Base-by-base conservation (phyloP, 331 rosid genomes). In the Acacia concinna region DNA sequence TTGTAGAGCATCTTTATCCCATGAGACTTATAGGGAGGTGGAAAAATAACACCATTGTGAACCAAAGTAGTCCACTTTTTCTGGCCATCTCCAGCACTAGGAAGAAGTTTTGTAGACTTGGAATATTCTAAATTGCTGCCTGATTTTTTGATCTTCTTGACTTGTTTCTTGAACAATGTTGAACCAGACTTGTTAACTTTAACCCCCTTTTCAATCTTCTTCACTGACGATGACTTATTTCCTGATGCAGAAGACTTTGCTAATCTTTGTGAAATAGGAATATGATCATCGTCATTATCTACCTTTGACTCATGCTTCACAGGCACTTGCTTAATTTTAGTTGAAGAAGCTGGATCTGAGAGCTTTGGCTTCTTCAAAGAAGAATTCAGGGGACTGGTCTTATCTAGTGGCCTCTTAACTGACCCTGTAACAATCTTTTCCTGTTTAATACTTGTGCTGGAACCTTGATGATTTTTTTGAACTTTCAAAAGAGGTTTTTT, bases 31-130 rank as follows among this genome's bases (percentile, higher is more conserved):
- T 96, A 93, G 11, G 92, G 79, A 72, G 98, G 98, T 54, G 99
- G 99, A 63, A 96, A 96, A 79, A 96, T 93, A 79, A 96, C 92
- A 85, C 99, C 99, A 84, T 78, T 93, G 87, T 96, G 99, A 76
- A 85, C 86, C 88, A 96, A 85, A 59, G 91, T 89, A 43, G 95
- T 87, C 99, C 99, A 96, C 79, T 96, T 96, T 86, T 89, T 91
- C 94, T 90, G 98, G 73, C 99, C 98, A 74, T 96, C 98, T 20
- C 97, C 97, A 57, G 97, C 85, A 86, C 97, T 86, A 14, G 99
- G 99, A 76, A 82, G 88, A 78, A 87, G 71, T 72, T 86, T 93
- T 0, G 97, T 82, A 7, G 97, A 89, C 81, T 88, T 96, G 44
- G 90, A 87, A 89, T 93, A 96, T 81, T 89, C 97, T 12, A 92